Base-by-base conservation (phyloP, 352 stramenopile genomes). In the Aphanomyces invadans region DNA sequence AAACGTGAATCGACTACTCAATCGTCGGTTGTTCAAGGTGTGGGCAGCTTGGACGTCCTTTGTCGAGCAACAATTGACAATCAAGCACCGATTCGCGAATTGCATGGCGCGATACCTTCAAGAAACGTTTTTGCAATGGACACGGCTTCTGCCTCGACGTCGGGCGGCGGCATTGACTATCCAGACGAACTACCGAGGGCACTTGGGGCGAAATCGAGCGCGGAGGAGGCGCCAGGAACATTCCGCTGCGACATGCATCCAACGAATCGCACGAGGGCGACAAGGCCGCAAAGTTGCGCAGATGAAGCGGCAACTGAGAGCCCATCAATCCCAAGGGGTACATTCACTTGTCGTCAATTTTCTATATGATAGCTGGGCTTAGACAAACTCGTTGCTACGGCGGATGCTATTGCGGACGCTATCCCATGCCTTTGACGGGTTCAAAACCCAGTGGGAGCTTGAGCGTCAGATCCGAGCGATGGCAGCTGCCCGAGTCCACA, bases 131-230 rank as follows among this genome's bases (percentile, higher is more conserved):
- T 51, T 71, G 0, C 71, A 70, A 5, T 93, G 84, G 84, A 19
- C 69, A 0, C 1, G 9, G 0, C 89, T 80, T 68, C 52, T 78
- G 0, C 19, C 55, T 2, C 54, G 49, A 7, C 76, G 72, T 10
- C 38, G 81, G 0, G 53, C 72, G 3, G 64, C 75, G 2, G 76
- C 76, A 0, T 23, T 75, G 23, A 64, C 81, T 2, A 79, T 91
- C n/a, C 84, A 93, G 64, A 73, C 81, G 10, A 65, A 85, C 33
- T 88, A 83, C 66, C 71, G 81, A 29, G 80, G 81, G 33, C 74
- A 78, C 38, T 28, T 83, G 0, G 82, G 74, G 1, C 73, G 82
- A n/a, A 74, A 79, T 28, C 68, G 88, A 15, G 72, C 87, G 25
- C 68, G 63, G 0, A 62, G 69, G 12, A 76, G 81, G 26, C 73